Base-by-base conservation (phyloP, 208 protist species). In the Trypanosoma lewisi region DNA sequence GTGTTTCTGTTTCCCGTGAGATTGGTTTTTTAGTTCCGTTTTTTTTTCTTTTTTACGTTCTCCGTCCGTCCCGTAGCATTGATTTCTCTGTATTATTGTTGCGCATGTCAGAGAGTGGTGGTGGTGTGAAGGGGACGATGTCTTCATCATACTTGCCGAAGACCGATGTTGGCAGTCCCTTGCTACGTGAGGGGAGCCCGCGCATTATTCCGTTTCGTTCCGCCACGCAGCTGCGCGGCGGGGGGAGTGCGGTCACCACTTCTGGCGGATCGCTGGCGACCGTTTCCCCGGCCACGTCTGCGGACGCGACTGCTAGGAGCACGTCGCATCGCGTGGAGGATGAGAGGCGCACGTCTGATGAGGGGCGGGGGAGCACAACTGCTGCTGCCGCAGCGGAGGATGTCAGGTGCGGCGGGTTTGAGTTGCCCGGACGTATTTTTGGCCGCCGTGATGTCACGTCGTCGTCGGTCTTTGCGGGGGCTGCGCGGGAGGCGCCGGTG, bases 121-220 rank as follows among this genome's bases (percentile, higher is more conserved):
- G 16, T 28, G 52, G 42, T 33, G n/a, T n/a, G n/a, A n/a, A n/a
- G n/a, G n/a, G n/a, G n/a, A n/a, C n/a, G n/a, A 11, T 47, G 14
- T 3, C 41, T 11, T 34, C 30, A 34, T 21, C 62, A n/a, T 60
- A 69, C 21, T 60, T 19, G 39, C 63, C 53, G 19, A 50, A 57
- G 21, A 21, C 53, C 21, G 63, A 69, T 23, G 19, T 50, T 0
- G 63, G 62, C 36, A 12, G 5, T n/a, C 21, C 53, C 16, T 39
- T 17, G 33, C 12, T 33, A 34, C 11, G 41, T n/a, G 63, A 62
- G 27, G 21, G 17, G 25, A 23, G 36, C 23, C 54, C 51, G 21
- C 37, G 63, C 1, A 27, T 62, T 39, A 59, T 69, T 37, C 63
- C 63, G 44, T 69, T 69, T 69, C 36, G 44, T 19, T 52, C 54